Evolutionary conservation across 768 basidiomycete genomes (phyloP), one percentile per base, ranked within the genome.

Genomic region (Boletus subcaerulescens): DNA sequence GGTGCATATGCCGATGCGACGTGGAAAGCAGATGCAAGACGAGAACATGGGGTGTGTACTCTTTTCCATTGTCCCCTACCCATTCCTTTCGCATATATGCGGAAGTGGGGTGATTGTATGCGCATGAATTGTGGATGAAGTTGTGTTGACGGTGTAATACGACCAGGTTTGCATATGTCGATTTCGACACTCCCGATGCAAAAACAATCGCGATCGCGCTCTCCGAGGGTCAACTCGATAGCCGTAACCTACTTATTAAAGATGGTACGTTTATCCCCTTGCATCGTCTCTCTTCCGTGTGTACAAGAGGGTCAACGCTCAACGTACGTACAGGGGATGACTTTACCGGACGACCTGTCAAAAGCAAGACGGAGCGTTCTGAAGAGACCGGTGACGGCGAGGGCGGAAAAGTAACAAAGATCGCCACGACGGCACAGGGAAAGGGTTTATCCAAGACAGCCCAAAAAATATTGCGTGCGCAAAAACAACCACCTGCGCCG

Each of bases 141-240:
- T 53, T 45, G 47, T 38, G n/a, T 64, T 24, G 53, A 57, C 57
- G 48, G 26, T 52, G 24, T 22, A 9, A 32, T 32, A 40, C 10
- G 18, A 31, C 43, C 55, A 98, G 96, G 38, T 99, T 93, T 70
- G 97, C 97, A 36, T 98, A 98, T 74, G 89, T 98, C 55, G 96
- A 98, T 73, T 97, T 98, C 68, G 80, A 84, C 3, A 86, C 86
- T 2, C 73, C 80, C 0, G 91, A 93, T 32, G 85, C 82, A 13
- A 91, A 96, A 66, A 66, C 64, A 4, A 74, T 79, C 41, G 96
- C 94, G 31, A 89, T 98, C 57, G 76, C 83, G 4, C 74, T 88
- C 41, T 92, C 93, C 5, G 97, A 99, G 70, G 77, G 83, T 33
- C 82, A 82, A 50, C 75, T 98, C 14, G 81, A 95, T 29, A 96